Evolutionary conservation across 1,284 basidiomycete species (phyloP).

Genomic region (Apiotrichum gracile): DNA sequence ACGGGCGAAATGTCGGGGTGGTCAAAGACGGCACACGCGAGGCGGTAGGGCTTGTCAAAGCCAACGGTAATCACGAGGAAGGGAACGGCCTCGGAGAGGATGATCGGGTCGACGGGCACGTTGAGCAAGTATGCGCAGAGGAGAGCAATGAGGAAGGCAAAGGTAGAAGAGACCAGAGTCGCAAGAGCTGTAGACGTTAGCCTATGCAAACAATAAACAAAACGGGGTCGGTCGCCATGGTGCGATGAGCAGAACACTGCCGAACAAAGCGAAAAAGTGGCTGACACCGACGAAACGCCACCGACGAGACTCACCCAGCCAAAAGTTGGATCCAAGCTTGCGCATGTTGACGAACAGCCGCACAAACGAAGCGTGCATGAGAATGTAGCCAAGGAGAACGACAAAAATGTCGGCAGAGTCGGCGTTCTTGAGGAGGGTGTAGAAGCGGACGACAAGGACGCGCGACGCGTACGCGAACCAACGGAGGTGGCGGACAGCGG

Average conservation of each 20-base stretch:
- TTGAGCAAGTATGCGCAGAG: conserved; percentile 74
- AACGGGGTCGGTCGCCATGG: neutral
- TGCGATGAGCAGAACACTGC: neutral
- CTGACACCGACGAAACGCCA: neutral
- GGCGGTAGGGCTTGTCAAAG: conserved; percentile 92
- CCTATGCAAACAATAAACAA: conserved; percentile 4
- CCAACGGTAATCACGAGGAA: conserved; percentile 97
- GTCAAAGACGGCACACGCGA: conserved; percentile 83
- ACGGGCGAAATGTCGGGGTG: conserved; percentile 64
- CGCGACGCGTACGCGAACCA: conserved; percentile 82
- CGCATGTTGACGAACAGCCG: conserved; percentile 81
- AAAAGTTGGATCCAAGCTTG: conserved; percentile 80
- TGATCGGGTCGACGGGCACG: conserved; percentile 83
- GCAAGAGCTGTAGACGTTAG: conserved; percentile 55
- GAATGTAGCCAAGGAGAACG: conserved; percentile 86
- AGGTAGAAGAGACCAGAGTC: conserved; percentile 75
- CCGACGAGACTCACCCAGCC: conserved; percentile 56
- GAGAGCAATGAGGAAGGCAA: conserved; percentile 81
- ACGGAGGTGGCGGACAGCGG: conserved; percentile 64
- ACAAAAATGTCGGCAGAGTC: conserved; percentile 94
- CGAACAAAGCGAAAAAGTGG: neutral
- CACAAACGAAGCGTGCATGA: conserved; percentile 95
- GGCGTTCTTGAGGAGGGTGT: conserved; percentile 82
- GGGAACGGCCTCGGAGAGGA: conserved; percentile 88
- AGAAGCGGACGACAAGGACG: conserved; percentile 76